A percentile compares a stretch with the other conserved stretches of the same genome.
Evolutionary conservation across 306 rosid genomes (phyloP).

Genomic region (Senna tora): DNA sequence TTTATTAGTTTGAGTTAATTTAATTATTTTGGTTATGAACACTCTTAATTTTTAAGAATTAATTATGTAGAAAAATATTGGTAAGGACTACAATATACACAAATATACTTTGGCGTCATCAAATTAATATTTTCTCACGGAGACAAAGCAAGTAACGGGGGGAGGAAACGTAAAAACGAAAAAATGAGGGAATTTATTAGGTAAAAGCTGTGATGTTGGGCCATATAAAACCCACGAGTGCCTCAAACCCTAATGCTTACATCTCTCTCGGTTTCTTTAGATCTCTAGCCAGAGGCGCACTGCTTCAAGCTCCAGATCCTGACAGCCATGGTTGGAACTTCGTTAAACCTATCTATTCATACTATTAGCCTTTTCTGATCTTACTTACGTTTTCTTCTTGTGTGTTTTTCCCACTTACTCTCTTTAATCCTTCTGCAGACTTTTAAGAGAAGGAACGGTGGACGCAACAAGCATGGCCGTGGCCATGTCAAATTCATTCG

Average conservation of each 20-base stretch:
- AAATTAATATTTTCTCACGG: too few species aligned
- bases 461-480: constrained; percentile 77
- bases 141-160: neutral
- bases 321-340: neutral
- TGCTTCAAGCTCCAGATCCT: neutral
- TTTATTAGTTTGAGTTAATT: too few species aligned
- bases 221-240: neutral
- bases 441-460: constrained; percentile 78
- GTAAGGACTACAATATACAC: too few species aligned
- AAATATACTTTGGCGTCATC: too few species aligned
- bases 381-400: neutral
- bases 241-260: neutral
- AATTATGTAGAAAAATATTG: too few species aligned
- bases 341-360: neutral
- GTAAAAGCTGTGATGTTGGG: neutral
- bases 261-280: neutral
- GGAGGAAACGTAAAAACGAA: neutral
- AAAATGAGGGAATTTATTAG: neutral
- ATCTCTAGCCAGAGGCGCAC: neutral
- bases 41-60: too few species aligned
- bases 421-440: constrained; percentile 45
- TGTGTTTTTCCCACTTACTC: neutral
- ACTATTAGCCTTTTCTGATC: neutral
- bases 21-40: too few species aligned
- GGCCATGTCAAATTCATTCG: constrained; percentile 73